Evolutionary conservation across 2,329 filamentous ascomycete genomes (phyloP), one percentile per base, ranked within the genome.

Genomic region (Cladosporium oxysporum): DNA sequence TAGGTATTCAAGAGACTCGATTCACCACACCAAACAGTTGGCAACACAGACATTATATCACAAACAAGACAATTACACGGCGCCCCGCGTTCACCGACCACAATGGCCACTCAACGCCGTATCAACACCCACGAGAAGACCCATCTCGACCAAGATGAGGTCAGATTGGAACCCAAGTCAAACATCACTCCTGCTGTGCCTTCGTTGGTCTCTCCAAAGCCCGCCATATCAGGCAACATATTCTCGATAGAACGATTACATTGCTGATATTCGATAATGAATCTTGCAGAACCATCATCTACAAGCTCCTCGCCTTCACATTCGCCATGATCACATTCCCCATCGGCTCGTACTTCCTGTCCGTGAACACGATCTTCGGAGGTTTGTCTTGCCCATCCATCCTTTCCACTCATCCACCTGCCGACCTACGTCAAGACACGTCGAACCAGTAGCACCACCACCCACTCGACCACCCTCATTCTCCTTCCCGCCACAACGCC

Each of bases 291-390:
- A 84, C 90, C 75, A 93, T 98, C 70, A 95, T 99, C 70, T 81
- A 89, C 75, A 99, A 98, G 81, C 88, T 99, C 23, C 84, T 98
- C 18, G 89, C 86, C 69, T 98, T 97, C 80, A 96, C 93, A 0
- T 82, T 93, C 47, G 93, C 93, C 76, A 98, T 99, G 94, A 85
- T 97, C 67, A 85, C 90, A 18, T 80, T 91, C 23, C 95, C 95
- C 16, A 92, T 99, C 71, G 89, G 91, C 49, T 92, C 91, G 50
- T 99, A 97, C 79, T 99, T 96, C 77, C 74, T 91, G 55, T 91
- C 91, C 0, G 84, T 96, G 31, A 86, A 93, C 74, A 85, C 83
- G 0, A 72, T 97, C 31, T 97, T 96, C 79, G 83, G 83, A 72
- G 93, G 94, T 93, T 81, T n/a, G 61, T 57, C 16, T 18, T 52